A percentile compares a stretch with the other conserved stretches of the same genome.
These are phyloP conservation scores for Mesembryanthemum crystallinum DNA, from an alignment of 148 eudicot genomes.

Conservation along the genomic window DNA sequence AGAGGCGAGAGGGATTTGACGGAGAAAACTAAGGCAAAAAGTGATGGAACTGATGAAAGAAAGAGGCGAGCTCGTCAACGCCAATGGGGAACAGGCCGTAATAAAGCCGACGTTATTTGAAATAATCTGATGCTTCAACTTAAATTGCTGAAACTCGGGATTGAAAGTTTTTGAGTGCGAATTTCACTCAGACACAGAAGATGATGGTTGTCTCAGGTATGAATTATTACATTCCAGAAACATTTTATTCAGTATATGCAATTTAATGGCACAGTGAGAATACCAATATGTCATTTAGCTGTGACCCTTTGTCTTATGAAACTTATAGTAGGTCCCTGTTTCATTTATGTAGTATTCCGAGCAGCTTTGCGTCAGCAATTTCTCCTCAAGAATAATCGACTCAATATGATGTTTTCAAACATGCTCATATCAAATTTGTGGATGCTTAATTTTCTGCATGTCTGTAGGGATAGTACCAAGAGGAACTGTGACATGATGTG, in stretches of 20 bases:
- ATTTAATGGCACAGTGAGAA: background rate
- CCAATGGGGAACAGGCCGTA: constrained; percentile 52
- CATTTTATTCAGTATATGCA: background rate
- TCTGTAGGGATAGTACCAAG: too few relatives aligned
- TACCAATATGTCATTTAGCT: background rate
- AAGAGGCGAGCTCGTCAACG: constrained; percentile 74
- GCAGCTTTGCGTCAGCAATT: background rate
- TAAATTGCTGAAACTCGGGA: background rate
- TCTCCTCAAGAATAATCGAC: background rate
- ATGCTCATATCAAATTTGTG: background rate
- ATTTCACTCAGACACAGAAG: background rate
- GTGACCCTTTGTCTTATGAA: background rate
- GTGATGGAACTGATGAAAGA: constrained; percentile 67
- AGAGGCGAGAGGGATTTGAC: constrained; percentile 91
- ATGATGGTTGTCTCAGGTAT: constrained; percentile 10
- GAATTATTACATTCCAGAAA: background rate
- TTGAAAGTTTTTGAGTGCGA: background rate
- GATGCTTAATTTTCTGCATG: background rate
- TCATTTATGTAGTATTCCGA: background rate
- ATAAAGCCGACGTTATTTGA: constrained; percentile 39
- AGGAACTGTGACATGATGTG: too few relatives aligned
- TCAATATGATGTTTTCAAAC: too few relatives aligned
- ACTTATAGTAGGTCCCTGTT: background rate
- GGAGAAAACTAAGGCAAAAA: constrained; percentile 67
- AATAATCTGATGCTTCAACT: constrained; percentile 7